A percentile compares a stretch with the other conserved stretches of the same genome.
Conservation (phyloP, 208 protist species). For the Leishmania gerbilli region DNA sequence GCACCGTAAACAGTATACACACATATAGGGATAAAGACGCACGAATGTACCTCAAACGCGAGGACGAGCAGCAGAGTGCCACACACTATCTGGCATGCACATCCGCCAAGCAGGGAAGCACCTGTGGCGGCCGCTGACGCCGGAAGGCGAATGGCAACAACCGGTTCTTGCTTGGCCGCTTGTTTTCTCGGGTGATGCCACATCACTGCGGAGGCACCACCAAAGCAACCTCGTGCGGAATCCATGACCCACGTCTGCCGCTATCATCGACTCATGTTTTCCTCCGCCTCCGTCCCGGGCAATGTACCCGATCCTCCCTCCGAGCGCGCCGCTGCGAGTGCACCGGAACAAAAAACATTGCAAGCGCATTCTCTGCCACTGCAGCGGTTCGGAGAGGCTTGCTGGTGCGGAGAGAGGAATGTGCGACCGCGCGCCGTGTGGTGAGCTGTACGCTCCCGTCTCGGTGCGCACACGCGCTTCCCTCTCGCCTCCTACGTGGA, state of each 20-base stretch:
- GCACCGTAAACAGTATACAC: background rate
- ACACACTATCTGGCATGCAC: background rate
- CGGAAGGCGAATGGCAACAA: no score
- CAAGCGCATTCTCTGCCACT: background rate
- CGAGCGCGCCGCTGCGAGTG: background rate
- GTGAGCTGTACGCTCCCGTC: background rate
- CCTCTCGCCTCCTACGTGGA: background rate
- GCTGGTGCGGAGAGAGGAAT: background rate
- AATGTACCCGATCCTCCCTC: background rate
- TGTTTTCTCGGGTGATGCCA: background rate
- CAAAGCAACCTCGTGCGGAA: background rate
- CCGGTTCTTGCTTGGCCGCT: background rate
- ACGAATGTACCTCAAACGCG: background rate
- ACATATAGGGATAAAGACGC: background rate
- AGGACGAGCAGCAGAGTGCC: background rate
- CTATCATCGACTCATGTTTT: background rate
- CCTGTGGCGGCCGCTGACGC: background rate
- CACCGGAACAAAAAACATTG: background rate
- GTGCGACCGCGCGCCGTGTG: background rate
- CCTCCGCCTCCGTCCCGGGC: background rate
- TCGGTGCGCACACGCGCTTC: background rate
- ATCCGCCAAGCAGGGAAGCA: background rate
- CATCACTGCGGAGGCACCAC: background rate
- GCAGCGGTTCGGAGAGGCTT: background rate
- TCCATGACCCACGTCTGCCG: background rate